Evolutionary conservation across 768 basidiomycete species (phyloP).

Genomic region (Lyophyllum shimeji): DNA sequence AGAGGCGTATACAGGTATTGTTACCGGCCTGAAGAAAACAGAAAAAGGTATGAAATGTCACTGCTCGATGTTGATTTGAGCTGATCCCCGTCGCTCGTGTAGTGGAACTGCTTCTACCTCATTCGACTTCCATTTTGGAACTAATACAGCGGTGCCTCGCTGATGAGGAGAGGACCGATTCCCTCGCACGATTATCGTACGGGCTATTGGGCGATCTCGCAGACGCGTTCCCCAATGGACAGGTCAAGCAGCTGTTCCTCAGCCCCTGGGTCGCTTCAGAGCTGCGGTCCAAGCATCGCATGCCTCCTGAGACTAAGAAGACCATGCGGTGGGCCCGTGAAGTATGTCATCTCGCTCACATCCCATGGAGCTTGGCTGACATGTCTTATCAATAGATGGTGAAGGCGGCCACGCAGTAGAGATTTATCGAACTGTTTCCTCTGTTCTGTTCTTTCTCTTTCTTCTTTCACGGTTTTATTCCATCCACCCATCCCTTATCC

Average conservation of each 20-base stretch:
- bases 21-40: constrained; percentile 86
- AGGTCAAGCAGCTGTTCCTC: constrained; percentile 78
- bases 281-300: constrained; percentile 71
- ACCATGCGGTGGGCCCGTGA: constrained; percentile 93
- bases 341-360: constrained; percentile 42
- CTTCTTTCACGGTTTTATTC: constrained; percentile 4
- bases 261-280: constrained; percentile 77
- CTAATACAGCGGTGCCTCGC: constrained; percentile 73
- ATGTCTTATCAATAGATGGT: constrained; percentile 54
- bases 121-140: constrained; percentile 75
- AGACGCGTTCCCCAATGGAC: constrained; percentile 78
- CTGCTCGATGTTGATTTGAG: neutral
- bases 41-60: constrained; percentile 54
- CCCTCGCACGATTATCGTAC: constrained; percentile 69
- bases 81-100: constrained; percentile 1
- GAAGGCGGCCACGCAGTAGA: constrained; percentile 76
- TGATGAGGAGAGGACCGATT: constrained; percentile 84
- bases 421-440: constrained; percentile 18
- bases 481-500: neutral
- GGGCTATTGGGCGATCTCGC: constrained; percentile 94
- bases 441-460: constrained; percentile 20
- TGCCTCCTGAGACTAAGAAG: constrained; percentile 79
- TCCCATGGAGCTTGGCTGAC: constrained; percentile 1
- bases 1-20: constrained; percentile 95
- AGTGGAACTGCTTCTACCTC: constrained; percentile 61